Conservation (phyloP, 2,329 filamentous ascomycete genomes). For the Fusarium floridanum region DNA sequence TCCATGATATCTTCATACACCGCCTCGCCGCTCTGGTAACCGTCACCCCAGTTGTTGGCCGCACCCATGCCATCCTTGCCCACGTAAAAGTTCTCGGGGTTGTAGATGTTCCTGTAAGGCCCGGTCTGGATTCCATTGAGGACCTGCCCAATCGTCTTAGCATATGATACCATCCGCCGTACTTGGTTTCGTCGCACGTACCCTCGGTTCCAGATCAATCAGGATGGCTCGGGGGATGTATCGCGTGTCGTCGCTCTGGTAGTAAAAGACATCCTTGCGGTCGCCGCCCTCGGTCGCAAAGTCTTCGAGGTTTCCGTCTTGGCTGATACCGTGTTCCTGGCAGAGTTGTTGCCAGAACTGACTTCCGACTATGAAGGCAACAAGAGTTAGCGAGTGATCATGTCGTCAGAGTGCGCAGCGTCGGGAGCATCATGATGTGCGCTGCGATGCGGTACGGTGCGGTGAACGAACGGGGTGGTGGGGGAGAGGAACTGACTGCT, state of each 20-base stretch:
- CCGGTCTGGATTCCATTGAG: slow-evolving; percentile 94
- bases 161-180: not conserved
- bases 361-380: slow-evolving; percentile 77
- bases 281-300: slow-evolving; percentile 98
- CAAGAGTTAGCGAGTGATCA: slow-evolving; percentile 51
- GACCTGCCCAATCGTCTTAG: slow-evolving; percentile 63
- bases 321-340: slow-evolving; percentile 97
- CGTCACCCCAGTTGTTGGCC: slow-evolving; percentile 98
- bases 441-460: not conserved
- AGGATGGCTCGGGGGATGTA: slow-evolving; percentile 98
- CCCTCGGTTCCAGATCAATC: slow-evolving; percentile 93
- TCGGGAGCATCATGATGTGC: not conserved
- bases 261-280: slow-evolving; percentile 99
- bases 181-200: slow-evolving; percentile 51
- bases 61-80: slow-evolving; percentile 94
- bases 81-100: slow-evolving; percentile 98
- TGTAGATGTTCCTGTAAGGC: slow-evolving; percentile 98
- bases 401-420: not conserved
- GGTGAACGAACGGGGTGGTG: slow-evolving; percentile 17
- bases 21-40: slow-evolving; percentile 90
- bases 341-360: slow-evolving; percentile 99
- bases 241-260: slow-evolving; percentile 98
- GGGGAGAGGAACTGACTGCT: slow-evolving; percentile 78
- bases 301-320: slow-evolving; percentile 96
- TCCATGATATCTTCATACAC: slow-evolving; percentile 98